Evolutionary conservation across 257 asterid species (phyloP).

Genomic region (Orobanche coerulescens): DNA sequence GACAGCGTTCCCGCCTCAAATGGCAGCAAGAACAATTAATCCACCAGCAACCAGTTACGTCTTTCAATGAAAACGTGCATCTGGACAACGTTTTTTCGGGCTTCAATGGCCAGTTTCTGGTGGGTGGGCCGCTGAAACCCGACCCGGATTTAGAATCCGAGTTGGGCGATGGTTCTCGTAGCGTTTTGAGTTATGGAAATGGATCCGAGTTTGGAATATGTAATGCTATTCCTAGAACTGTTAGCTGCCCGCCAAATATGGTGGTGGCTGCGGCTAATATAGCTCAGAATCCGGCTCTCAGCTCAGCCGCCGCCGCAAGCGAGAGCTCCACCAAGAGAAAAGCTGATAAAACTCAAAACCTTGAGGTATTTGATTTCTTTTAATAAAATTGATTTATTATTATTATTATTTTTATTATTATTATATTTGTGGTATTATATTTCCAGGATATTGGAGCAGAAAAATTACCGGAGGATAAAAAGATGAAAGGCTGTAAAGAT

Average conservation of each 20-base stretch:
- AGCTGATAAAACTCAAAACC: conserved; percentile 35
- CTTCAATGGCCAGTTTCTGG: conserved; percentile 23
- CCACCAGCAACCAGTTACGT: conserved; percentile 23
- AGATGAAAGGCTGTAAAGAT: conserved; percentile 35
- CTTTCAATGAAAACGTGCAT: conserved; percentile 25
- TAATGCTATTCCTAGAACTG: conserved; percentile 41
- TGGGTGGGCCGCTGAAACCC: conserved; percentile 39
- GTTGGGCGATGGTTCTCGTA: conserved; percentile 23
- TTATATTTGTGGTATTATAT: not conserved
- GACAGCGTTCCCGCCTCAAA: conserved; percentile 35
- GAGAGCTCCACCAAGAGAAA: conserved; percentile 59
- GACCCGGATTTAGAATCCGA: conserved; percentile 40
- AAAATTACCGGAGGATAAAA: conserved; percentile 45
- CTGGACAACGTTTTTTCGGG: conserved; percentile 19
- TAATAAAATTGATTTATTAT: not conserved
- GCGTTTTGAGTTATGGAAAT: conserved; percentile 23
- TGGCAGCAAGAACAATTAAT: conserved; percentile 39
- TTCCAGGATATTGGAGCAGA: conserved; percentile 41
- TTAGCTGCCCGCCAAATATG: conserved; percentile 49
- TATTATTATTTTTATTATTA: not conserved
- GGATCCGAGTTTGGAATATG: conserved; percentile 28
- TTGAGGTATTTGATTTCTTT: conserved; percentile 31
- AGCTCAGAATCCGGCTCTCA: conserved; percentile 24
- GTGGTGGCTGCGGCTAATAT: conserved; percentile 30
- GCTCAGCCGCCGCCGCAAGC: conserved; percentile 27